Conservation (phyloP, 345 rosid species). For the Aquilaria malaccensis region DNA sequence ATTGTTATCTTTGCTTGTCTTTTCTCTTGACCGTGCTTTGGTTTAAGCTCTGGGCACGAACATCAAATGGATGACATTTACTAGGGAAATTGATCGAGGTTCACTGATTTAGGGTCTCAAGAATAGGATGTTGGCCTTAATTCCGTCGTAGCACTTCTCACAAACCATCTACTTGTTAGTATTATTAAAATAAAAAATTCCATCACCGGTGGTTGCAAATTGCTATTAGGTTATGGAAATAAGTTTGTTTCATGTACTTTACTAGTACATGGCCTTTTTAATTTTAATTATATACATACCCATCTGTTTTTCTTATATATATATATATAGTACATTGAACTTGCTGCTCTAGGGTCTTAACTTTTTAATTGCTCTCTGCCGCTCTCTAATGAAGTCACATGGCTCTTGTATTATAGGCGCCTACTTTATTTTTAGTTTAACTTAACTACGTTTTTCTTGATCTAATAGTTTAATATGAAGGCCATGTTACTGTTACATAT, state of each 20-base stretch:
- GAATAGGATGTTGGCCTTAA: conserved; percentile 24
- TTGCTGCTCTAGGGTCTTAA: conserved; percentile 9
- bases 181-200: too few relatives aligned
- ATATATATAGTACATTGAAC: conserved; percentile 15
- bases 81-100: background rate
- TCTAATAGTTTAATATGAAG: conserved; percentile 13
- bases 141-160: conserved; percentile 11
- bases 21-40: background rate
- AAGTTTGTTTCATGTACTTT: background rate
- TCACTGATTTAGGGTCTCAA: conserved; percentile 18
- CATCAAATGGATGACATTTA: too few relatives aligned
- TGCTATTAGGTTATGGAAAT: background rate
- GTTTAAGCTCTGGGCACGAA: background rate
- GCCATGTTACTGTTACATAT: conserved; percentile 15
- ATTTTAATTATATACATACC: background rate
- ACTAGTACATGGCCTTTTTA: too few relatives aligned
- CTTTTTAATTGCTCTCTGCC: conserved; percentile 7
- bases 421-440: conserved; percentile 24
- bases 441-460: conserved; percentile 8
- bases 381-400: conserved; percentile 43
- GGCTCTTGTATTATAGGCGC: conserved; percentile 42
- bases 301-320: background rate
- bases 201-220: conserved; percentile 8
- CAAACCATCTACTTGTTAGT: conserved; percentile 6
- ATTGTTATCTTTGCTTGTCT: background rate